These are phyloP conservation scores for Dictyostelium capitatum DNA, from an alignment of 78 protist genomes.

Conservation along the genomic window DNA sequence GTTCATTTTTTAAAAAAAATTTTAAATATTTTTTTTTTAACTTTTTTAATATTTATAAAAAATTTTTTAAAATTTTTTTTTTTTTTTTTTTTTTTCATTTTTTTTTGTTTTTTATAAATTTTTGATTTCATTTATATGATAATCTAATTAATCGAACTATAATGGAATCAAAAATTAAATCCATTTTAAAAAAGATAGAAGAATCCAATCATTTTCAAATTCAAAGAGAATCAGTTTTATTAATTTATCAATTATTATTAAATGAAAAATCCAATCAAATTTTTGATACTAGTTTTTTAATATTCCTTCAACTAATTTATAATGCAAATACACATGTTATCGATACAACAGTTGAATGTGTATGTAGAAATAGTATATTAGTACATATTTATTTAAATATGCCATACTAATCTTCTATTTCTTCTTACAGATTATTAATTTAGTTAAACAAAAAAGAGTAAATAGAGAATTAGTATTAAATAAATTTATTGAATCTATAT, in stretches of 20 bases:
- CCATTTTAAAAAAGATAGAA: not conserved
- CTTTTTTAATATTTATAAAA: not conserved
- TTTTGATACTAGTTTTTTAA: not conserved
- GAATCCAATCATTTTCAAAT: conserved; percentile 21
- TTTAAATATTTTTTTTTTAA: not conserved
- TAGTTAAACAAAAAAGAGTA: conserved; percentile 13
- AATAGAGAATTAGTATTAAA: conserved; percentile 27
- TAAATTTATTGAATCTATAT: conserved; percentile 18
- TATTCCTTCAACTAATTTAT: conserved; percentile 28
- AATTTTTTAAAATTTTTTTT: not conserved
- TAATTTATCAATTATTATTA: not conserved
- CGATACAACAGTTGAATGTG: conserved; percentile 31
- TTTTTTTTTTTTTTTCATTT: not conserved
- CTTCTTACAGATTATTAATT: conserved; percentile 27
- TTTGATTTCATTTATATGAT: not conserved
- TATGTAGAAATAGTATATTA: not conserved
- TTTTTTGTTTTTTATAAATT: not conserved
- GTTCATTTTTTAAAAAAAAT: not conserved
- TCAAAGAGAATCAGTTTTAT: conserved; percentile 26
- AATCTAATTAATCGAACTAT: not conserved
- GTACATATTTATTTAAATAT: too few species aligned
- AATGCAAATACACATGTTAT: not conserved
- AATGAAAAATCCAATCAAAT: conserved; percentile 23
- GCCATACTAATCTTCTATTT: too few species aligned
- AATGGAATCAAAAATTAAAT: conserved; percentile 27